Evolutionary conservation across 2,329 filamentous ascomycete species (phyloP).

Genomic region (Calonectria pteridis): DNA sequence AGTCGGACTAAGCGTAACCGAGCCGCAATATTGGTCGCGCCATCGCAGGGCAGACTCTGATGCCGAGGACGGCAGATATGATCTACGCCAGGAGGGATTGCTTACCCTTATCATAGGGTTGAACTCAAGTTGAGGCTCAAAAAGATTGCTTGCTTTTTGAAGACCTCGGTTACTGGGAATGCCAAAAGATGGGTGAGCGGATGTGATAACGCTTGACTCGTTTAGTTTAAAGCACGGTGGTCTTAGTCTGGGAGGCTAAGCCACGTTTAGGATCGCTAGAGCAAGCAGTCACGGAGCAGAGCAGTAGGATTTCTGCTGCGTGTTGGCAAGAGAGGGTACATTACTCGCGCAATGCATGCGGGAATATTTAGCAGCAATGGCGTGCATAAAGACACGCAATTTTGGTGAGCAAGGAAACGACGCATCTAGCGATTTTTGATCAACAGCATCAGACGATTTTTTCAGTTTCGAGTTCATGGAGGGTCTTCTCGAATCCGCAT

Average conservation of each 20-base stretch:
- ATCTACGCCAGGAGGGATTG: not conserved
- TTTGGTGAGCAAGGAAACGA: not conserved
- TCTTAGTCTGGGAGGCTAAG: not conserved
- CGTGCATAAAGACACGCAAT: not conserved
- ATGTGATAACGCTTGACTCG: slow-evolving; percentile 10
- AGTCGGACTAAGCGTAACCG: not conserved
- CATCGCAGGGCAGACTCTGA: not conserved
- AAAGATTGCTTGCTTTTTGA: slow-evolving; percentile 5
- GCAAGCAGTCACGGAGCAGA: not conserved
- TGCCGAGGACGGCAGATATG: not conserved
- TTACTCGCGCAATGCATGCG: slow-evolving; percentile 6
- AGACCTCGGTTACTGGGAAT: slow-evolving; percentile 2
- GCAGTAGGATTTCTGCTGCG: not conserved
- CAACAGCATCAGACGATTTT: not conserved
- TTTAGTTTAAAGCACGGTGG: slow-evolving; percentile 11
- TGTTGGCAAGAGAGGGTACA: slow-evolving; percentile 3
- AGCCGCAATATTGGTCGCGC: not conserved
- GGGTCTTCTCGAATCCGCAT: not conserved
- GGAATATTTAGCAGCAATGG: not conserved
- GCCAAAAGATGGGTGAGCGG: not conserved
- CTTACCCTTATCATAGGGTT: not conserved
- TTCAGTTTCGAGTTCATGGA: not conserved
- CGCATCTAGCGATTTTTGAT: not conserved
- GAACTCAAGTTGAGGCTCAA: not conserved
- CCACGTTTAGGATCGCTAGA: not conserved